Evolutionary conservation across 2,329 filamentous ascomycete species (phyloP).

Genomic region (Rutstroemia sp.): DNA sequence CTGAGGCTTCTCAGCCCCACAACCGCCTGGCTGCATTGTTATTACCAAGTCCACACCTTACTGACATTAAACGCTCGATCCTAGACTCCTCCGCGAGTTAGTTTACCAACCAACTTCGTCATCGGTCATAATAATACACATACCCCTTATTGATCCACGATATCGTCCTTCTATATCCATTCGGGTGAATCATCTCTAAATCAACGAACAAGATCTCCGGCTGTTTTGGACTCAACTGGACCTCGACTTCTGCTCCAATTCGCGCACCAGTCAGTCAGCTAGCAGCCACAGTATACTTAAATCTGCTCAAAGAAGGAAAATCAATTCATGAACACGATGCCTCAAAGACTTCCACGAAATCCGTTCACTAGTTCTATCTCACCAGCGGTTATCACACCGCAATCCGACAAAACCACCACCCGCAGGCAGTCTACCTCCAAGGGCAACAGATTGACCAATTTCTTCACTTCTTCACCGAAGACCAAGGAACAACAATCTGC

Average conservation of each 20-base stretch:
- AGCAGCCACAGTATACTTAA: conserved; percentile 2
- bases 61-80: conserved; percentile 5
- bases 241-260: neutral
- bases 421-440: conserved; percentile 57
- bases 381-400: conserved; percentile 23
- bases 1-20: conserved; percentile 2
- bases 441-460: conserved; percentile 69
- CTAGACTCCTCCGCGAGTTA: conserved; percentile 14
- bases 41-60: conserved; percentile 6
- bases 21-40: conserved; percentile 3
- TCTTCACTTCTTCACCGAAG: conserved; percentile 78
- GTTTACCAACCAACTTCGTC: conserved; percentile 5
- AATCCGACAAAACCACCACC: conserved; percentile 24
- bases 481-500: conserved; percentile 58
- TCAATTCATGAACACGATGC: conserved; percentile 26
- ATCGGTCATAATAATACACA: neutral
- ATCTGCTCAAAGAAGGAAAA: conserved; percentile 11
- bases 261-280: neutral
- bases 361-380: conserved; percentile 28
- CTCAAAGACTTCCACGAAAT: conserved; percentile 31
- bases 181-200: neutral
- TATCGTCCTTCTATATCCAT: conserved; percentile 7
- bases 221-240: neutral
- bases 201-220: conserved; percentile 1
- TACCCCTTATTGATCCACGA: conserved; percentile 13